Evolutionary conservation across 2,329 filamentous ascomycete genomes (phyloP).

Genomic region (Fusarium setosum): DNA sequence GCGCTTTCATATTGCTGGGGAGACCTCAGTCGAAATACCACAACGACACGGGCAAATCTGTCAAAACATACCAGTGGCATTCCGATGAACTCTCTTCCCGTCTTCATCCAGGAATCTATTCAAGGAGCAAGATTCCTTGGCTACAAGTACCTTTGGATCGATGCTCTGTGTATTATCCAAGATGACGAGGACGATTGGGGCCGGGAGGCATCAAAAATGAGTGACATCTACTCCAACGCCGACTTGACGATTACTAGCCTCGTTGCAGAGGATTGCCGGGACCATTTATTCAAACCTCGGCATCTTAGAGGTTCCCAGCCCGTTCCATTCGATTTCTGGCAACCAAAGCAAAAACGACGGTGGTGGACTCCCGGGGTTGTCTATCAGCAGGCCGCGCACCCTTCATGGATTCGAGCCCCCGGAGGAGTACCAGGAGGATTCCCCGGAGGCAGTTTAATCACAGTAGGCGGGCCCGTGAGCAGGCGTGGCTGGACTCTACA

Average conservation of each 20-base stretch:
- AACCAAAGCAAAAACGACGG: background rate
- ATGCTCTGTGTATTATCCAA: background rate
- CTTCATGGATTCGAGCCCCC: background rate
- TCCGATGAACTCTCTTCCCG: background rate
- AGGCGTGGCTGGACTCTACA: background rate
- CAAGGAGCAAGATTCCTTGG: background rate
- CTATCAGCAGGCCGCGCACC: background rate
- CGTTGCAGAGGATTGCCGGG: background rate
- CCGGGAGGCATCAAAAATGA: background rate
- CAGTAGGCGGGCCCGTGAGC: background rate
- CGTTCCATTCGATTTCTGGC: background rate
- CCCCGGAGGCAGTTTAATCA: background rate
- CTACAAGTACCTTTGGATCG: background rate
- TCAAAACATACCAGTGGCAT: background rate
- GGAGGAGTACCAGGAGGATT: background rate
- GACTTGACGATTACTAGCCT: background rate
- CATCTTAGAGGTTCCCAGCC: background rate
- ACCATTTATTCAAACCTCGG: background rate
- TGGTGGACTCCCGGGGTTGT: background rate
- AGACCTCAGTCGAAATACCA: background rate
- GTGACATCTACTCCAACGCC: background rate
- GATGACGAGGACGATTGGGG: background rate
- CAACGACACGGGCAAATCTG: background rate
- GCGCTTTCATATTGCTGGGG: background rate
- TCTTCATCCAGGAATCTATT: background rate